These are phyloP conservation scores for Calocera viscosa DNA, from an alignment of 768 basidiomycete species.

Conservation along the genomic window DNA sequence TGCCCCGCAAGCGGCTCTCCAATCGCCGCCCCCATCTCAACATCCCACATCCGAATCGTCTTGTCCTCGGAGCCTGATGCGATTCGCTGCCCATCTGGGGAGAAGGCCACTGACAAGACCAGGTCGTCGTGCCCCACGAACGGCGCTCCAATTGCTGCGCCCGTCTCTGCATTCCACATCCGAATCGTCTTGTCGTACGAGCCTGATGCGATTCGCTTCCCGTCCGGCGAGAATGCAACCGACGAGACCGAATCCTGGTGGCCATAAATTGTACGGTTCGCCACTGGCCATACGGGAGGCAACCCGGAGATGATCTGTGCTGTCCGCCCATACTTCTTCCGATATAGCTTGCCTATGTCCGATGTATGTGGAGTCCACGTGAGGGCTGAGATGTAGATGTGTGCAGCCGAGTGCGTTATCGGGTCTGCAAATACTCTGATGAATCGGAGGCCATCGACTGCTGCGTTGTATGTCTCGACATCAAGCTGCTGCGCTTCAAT, in stretches of 20 bases:
- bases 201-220: neutral
- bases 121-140: neutral
- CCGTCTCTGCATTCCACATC: neutral
- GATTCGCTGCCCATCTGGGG: conserved; percentile 2
- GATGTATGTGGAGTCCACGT: neutral
- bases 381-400: neutral
- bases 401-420: neutral
- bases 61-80: conserved; percentile 7
- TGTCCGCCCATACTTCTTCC: neutral
- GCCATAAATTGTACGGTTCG: no score
- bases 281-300: no score
- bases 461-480: neutral
- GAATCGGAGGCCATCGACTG: neutral
- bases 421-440: neutral
- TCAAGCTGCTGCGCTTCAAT: neutral
- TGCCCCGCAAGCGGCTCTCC: neutral
- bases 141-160: neutral
- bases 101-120: neutral
- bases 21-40: neutral
- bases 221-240: neutral
- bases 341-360: neutral
- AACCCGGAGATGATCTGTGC: neutral
- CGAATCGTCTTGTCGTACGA: neutral
- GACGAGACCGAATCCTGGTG: no score
- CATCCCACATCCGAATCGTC: conserved; percentile 10